A percentile compares a stretch with the other conserved stretches of the same genome.
Conservation (phyloP, 2,329 filamentous ascomycete species). For the Tolypocladium paradoxum region DNA sequence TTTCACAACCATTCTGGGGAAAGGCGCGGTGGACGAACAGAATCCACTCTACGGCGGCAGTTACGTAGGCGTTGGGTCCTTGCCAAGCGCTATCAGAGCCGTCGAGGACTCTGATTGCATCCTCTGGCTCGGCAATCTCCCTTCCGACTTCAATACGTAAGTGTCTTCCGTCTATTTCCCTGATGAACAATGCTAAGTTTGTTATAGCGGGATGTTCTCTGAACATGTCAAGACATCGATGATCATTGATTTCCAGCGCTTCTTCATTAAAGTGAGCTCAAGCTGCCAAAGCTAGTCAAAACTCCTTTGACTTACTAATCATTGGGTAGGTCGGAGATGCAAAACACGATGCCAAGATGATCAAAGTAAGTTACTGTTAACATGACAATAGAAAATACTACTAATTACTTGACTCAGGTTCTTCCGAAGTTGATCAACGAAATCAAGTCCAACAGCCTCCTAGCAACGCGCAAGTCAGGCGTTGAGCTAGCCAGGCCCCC, state of each 20-base stretch:
- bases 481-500: background rate
- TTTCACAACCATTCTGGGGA: background rate
- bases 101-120: conserved; percentile 7
- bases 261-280: background rate
- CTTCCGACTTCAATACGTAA: conserved; percentile 7
- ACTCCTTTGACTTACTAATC: background rate
- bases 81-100: background rate
- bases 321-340: background rate
- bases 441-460: background rate
- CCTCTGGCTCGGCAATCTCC: conserved; percentile 7
- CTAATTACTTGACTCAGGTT: background rate
- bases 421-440: background rate
- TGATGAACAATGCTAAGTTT: background rate
- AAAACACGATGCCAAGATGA: background rate
- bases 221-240: background rate
- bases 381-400: background rate
- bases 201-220: background rate
- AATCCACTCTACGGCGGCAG: background rate
- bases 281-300: background rate
- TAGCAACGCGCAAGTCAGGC: background rate
- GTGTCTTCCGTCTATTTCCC: background rate
- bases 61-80: background rate
- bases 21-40: background rate
- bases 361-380: background rate
- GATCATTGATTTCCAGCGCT: background rate